These are phyloP conservation scores for Fusarium nisikadoi DNA, from an alignment of 2,329 filamentous ascomycete genomes.

Conservation along the genomic window DNA sequence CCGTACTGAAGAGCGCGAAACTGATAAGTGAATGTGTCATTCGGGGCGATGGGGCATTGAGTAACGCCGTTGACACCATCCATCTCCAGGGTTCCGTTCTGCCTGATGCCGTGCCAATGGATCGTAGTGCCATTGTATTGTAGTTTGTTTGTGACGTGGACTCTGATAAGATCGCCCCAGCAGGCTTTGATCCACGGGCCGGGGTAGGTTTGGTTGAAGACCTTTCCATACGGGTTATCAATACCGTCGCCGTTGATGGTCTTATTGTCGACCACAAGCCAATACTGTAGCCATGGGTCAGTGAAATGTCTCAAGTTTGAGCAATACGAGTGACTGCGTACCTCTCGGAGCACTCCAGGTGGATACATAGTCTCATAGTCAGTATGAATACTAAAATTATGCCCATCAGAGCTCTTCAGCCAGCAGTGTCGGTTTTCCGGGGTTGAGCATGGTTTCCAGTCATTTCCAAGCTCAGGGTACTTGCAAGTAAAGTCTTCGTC, in stretches of 20 bases:
- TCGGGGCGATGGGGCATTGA: neutral
- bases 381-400: conserved; percentile 2
- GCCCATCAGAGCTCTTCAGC: neutral
- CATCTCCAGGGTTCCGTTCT: neutral
- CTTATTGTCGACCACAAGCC: neutral
- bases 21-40: conserved; percentile 11
- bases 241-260: conserved; percentile 10
- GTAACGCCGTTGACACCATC: neutral
- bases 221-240: conserved; percentile 2
- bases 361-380: conserved; percentile 11
- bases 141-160: neutral
- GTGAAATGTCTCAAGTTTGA: no score
- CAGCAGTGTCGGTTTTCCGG: neutral
- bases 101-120: neutral
- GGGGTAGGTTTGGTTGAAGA: neutral
- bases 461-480: conserved; percentile 5
- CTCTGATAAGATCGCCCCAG: neutral
- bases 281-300: neutral
- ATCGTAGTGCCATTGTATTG: neutral
- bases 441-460: conserved; percentile 1
- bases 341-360: conserved; percentile 3
- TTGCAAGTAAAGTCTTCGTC: neutral
- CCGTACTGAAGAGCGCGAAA: conserved; percentile 30
- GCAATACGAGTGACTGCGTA: neutral
- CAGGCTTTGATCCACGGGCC: neutral